phyloP scores from a whole-genome alignment of 108 stramenopile genomes.

The Skeletonema potamos region DNA sequence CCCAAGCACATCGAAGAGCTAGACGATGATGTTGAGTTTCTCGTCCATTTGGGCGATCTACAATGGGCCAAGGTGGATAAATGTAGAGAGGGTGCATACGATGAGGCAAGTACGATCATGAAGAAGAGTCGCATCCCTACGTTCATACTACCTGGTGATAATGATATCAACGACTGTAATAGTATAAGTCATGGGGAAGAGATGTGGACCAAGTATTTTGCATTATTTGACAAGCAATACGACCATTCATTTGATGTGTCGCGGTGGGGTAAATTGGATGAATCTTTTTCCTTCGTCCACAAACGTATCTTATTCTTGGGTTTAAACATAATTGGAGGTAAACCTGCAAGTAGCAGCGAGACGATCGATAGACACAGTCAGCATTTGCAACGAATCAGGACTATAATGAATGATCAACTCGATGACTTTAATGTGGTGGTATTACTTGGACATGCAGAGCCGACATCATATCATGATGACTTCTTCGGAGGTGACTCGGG shows the following conservation, averaged over 20 bases:
- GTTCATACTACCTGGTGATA: constrained; percentile 71
- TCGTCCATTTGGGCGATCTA: constrained; percentile 78
- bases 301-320: constrained; percentile 68
- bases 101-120: constrained; percentile 25
- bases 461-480: constrained; percentile 4
- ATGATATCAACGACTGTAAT: constrained; percentile 78
- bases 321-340: constrained; percentile 60
- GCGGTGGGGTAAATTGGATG: constrained; percentile 45
- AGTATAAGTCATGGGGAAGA: constrained; percentile 31
- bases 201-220: constrained; percentile 59
- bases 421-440: constrained; percentile 23
- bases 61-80: constrained; percentile 45
- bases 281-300: constrained; percentile 58
- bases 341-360: constrained; percentile 34
- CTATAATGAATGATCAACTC: constrained; percentile 3
- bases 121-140: constrained; percentile 48
- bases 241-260: constrained; percentile 28
- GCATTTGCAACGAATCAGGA: constrained; percentile 16
- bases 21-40: constrained; percentile 57
- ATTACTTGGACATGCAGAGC: constrained; percentile 32
- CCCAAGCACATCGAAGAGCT: constrained; percentile 41
- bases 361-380: constrained; percentile 45
- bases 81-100: constrained; percentile 55
- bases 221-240: constrained; percentile 46
- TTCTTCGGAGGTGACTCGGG: constrained; percentile 42